phyloP scores from a whole-genome alignment of 2,329 filamentous ascomycete species.

The Raffaelea deltoideospora region DNA sequence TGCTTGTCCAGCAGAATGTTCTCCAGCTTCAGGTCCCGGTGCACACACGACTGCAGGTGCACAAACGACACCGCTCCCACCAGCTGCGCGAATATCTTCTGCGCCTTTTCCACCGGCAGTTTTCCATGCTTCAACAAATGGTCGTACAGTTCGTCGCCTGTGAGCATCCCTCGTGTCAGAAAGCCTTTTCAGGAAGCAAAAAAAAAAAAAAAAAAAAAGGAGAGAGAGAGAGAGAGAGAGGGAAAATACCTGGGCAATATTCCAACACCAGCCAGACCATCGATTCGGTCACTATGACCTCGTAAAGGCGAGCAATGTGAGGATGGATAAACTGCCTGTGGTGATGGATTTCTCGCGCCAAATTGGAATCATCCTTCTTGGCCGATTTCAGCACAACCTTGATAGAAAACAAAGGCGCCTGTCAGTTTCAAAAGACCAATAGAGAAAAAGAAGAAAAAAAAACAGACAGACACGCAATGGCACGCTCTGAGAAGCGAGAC shows the following conservation, averaged over 20 bases:
- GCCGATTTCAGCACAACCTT: slow-evolving; percentile 97
- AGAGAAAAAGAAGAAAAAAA: too few species aligned
- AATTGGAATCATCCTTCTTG: slow-evolving; percentile 87
- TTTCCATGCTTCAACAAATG: slow-evolving; percentile 80
- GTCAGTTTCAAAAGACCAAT: too few species aligned
- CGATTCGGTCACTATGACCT: slow-evolving; percentile 91
- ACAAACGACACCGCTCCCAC: slow-evolving; percentile 93
- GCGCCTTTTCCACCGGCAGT: slow-evolving; percentile 70
- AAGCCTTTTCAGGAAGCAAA: too few species aligned
- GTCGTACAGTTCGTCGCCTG: slow-evolving; percentile 93
- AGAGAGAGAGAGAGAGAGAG: too few species aligned
- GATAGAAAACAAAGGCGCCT: too few species aligned
- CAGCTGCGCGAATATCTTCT: slow-evolving; percentile 90
- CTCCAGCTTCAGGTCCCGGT: slow-evolving; percentile 91
- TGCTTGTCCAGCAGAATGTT: slow-evolving; percentile 93
- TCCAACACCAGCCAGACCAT: slow-evolving; percentile 94
- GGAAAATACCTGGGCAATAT: slow-evolving; percentile 85
- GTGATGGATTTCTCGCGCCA: slow-evolving; percentile 95
- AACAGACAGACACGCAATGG: too few species aligned
- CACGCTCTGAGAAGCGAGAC: too few species aligned
- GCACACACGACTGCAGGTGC: slow-evolving; percentile 87
- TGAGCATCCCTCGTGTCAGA: slow-evolving; percentile 17
- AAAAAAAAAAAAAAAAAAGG: too few species aligned
- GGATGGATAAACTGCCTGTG: slow-evolving; percentile 96
- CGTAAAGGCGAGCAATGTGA: slow-evolving; percentile 90